Conservation (phyloP, 495 filamentous ascomycete genomes). For the Evansstolkia leycettana region DNA sequence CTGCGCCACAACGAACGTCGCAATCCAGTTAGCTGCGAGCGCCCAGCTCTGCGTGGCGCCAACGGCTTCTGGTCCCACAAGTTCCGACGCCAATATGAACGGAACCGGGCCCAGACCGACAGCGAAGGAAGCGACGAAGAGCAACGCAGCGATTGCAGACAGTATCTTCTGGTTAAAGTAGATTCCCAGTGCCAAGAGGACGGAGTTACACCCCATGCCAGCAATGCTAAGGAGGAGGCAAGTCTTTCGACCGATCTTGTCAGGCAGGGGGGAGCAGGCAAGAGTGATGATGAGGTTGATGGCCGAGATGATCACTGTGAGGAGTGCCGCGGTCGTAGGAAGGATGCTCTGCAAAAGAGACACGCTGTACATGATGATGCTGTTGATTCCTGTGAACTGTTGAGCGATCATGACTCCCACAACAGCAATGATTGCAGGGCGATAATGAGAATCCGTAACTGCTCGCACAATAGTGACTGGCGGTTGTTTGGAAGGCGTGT, state of each 20-base stretch:
- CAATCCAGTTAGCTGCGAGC: slow-evolving; percentile 76
- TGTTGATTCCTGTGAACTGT: slow-evolving; percentile 89
- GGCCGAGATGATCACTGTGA: slow-evolving; percentile 75
- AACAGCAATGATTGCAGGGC: slow-evolving; percentile 71
- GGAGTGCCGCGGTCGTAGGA: slow-evolving; percentile 58
- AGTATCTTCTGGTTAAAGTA: slow-evolving; percentile 51
- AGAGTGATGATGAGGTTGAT: slow-evolving; percentile 79
- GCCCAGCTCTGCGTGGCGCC: slow-evolving; percentile 80
- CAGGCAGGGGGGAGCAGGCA: slow-evolving; percentile 67
- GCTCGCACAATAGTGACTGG: slow-evolving; percentile 58
- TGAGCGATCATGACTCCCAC: slow-evolving; percentile 87
- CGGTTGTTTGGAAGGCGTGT: slow-evolving; percentile 12
- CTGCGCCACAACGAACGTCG: slow-evolving; percentile 84
- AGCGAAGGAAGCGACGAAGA: slow-evolving; percentile 82
- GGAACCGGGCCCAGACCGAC: slow-evolving; percentile 89
- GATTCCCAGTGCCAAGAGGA: slow-evolving; percentile 67
- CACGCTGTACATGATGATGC: slow-evolving; percentile 96
- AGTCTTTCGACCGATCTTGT: slow-evolving; percentile 72
- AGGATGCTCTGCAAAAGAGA: slow-evolving; percentile 68
- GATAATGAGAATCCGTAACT: slow-evolving; percentile 49
- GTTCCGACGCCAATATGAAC: slow-evolving; percentile 82
- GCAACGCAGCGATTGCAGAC: slow-evolving; percentile 65
- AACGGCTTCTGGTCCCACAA: slow-evolving; percentile 79
- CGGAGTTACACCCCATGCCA: slow-evolving; percentile 68
- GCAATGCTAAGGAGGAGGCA: slow-evolving; percentile 69